Evolutionary conservation across 176 grass and related monocot genomes (phyloP).

Genomic region (Aechmea fasciata): DNA sequence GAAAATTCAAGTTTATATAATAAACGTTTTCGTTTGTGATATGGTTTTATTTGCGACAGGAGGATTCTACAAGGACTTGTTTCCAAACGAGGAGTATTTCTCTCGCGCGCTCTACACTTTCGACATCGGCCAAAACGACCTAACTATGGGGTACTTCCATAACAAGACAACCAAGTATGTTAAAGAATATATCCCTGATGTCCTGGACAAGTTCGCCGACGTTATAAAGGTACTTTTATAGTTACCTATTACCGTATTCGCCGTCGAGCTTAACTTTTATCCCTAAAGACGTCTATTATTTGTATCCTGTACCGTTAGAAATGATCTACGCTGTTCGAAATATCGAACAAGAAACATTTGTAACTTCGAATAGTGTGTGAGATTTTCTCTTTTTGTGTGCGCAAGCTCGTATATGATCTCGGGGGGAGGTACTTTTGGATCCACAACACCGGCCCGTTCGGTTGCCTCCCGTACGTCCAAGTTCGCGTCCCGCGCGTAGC

Average conservation of each 20-base stretch:
- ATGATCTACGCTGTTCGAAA: too few relatives aligned
- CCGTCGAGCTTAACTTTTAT: too few relatives aligned
- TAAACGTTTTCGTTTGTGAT: neutral
- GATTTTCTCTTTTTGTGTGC: neutral
- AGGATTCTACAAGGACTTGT: constrained; percentile 52
- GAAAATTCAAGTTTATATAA: too few relatives aligned
- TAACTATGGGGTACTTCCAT: constrained; percentile 62
- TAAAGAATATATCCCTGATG: constrained; percentile 53
- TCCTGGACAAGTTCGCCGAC: constrained; percentile 53
- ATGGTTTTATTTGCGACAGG: constrained; percentile 20
- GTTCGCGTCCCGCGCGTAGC: constrained; percentile 32
- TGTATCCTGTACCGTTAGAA: too few relatives aligned
- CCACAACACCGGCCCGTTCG: constrained; percentile 86
- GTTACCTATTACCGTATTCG: too few relatives aligned
- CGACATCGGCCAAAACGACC: constrained; percentile 92
- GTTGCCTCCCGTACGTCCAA: constrained; percentile 78
- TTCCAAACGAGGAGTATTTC: constrained; percentile 67
- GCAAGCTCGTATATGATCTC: constrained; percentile 36
- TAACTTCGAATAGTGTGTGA: too few relatives aligned
- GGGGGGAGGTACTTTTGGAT: constrained; percentile 95
- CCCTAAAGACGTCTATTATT: too few relatives aligned
- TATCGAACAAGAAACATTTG: too few relatives aligned
- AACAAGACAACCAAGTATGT: constrained; percentile 58
- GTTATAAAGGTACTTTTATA: constrained; percentile 48
- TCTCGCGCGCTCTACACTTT: constrained; percentile 90